Evolutionary conservation across 2,329 filamentous ascomycete species (phyloP), one percentile per base, ranked within the genome.

Genomic region (Cordyceps pruinosa): DNA sequence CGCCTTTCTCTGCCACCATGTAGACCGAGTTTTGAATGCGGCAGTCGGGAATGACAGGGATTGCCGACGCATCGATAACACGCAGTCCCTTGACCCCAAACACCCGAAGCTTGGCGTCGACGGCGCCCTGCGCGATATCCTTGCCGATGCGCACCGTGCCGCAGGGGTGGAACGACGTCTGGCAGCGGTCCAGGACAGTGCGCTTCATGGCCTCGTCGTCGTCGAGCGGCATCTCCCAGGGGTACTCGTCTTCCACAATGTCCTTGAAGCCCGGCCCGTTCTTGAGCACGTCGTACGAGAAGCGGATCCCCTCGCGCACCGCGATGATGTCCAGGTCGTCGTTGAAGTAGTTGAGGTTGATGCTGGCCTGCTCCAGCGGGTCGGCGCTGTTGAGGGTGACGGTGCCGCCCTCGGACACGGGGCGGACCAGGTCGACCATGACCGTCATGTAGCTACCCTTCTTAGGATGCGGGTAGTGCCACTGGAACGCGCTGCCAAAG

Each of bases 1-100:
- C 48, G 17, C 56, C 56, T 44, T 58, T 85, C 65, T 86, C 82
- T 5, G 72, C 82, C 57, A 84, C 65, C 76, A 80, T 81, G 61
- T 85, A 86, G 2, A 85, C 81, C 2, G 78, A 75, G 58, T 82
- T 83, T 65, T 85, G 81, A 48, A 83, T 83, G 1, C 81, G 75
- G n/a, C 70, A 81, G 73, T 74, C 81, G 58, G 65, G 80, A 66
- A 75, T 81, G 66, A 83, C 72, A 0, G 81, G 81, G 13, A 84
- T 77, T 23, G 82, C 67, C 0, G 77, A 81, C 0, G 68, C 68
- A 37, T 70, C 68, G 1, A 68, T 59, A 1, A 70, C 62, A 3
- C 68, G 62, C 7, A 70, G 53, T 0, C 61, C 60, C 13, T 58
- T 56, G 0, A 70, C 63, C 1, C 69, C 68, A n/a, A 70, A 68